Evolutionary conservation across 192 early-diverging fungal species (phyloP).

Genomic region (Diversispora epigaea): DNA sequence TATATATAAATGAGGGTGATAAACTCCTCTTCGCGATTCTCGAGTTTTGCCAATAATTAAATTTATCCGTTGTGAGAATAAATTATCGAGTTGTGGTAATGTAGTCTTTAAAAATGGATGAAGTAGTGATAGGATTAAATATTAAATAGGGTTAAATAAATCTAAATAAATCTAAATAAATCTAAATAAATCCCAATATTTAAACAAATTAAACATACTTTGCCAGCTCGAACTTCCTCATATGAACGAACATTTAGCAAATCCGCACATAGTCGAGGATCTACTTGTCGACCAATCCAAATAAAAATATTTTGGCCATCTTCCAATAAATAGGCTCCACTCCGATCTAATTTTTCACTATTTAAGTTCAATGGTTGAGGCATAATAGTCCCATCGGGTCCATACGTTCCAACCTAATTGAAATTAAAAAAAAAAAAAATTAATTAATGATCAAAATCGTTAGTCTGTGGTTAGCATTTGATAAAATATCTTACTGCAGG

Average conservation of each 20-base stretch:
- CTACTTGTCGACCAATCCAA: constrained; percentile 83
- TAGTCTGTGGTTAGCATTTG: background rate
- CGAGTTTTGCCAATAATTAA: constrained; percentile 75
- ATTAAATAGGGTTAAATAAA: too few species aligned
- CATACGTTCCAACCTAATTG: constrained; percentile 50
- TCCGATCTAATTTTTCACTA: constrained; percentile 80
- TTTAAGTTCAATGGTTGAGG: constrained; percentile 79
- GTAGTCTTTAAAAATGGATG: constrained; percentile 50
- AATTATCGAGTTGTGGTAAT: constrained; percentile 65
- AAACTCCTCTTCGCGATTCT: constrained; percentile 64
- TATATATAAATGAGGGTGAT: constrained; percentile 75
- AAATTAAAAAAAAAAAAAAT: background rate
- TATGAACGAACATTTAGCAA: constrained; percentile 78
- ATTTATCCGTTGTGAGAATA: constrained; percentile 70
- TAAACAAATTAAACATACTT: constrained; percentile 50
- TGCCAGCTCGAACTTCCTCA: constrained; percentile 75
- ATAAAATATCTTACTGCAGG: constrained; percentile 45
- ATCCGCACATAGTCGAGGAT: constrained; percentile 68
- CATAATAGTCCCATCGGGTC: constrained; percentile 64
- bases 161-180: background rate
- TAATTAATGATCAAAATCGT: background rate
- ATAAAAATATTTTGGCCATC: constrained; percentile 82
- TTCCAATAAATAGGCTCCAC: constrained; percentile 86
- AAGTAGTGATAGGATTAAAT: background rate
- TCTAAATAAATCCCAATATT: background rate